phyloP scores from a whole-genome alignment of 1,284 basidiomycete species.

The Moesziomyces globuligerus region DNA sequence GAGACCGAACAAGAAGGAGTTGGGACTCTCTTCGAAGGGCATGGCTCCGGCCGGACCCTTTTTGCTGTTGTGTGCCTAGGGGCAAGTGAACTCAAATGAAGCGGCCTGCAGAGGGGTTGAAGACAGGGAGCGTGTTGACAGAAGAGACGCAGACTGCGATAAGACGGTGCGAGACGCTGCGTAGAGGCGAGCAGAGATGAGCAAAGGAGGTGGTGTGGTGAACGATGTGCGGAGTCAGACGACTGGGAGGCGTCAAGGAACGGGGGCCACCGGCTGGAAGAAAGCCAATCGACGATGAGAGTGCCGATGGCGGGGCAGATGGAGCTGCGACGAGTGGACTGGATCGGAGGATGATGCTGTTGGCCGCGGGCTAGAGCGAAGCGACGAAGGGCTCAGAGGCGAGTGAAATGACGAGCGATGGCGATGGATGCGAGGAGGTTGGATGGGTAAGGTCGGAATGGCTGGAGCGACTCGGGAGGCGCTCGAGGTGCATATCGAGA shows the following conservation, averaged over 20 bases:
- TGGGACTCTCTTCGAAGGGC: conserved; percentile 56
- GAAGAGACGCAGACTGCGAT: neutral
- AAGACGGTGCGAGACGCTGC: neutral
- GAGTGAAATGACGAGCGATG: conserved; percentile 31
- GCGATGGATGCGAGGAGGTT: conserved; percentile 5
- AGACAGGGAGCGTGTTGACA: no score
- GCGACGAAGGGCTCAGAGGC: conserved; percentile 12
- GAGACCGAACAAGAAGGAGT: conserved; percentile 61
- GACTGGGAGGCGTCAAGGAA: neutral
- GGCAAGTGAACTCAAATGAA: no score
- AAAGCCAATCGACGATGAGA: conserved; percentile 1
- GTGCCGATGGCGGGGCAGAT: neutral
- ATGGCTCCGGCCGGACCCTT: conserved; percentile 26
- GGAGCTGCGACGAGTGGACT: neutral
- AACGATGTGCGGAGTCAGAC: neutral
- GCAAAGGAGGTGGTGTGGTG: neutral
- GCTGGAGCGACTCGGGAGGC: conserved; percentile 38
- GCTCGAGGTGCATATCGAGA: conserved; percentile 6
- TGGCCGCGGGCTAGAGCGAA: conserved; percentile 1
- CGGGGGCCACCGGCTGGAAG: neutral
- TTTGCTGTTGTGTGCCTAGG: no score
- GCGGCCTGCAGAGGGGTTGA: no score
- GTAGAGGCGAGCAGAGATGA: neutral
- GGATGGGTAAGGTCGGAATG: conserved; percentile 5
- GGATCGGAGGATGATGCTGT: neutral